A percentile compares a stretch with the other conserved stretches of the same genome.
phyloP scores from a whole-genome alignment of 306 rosid species.

The Datisca glomerata region DNA sequence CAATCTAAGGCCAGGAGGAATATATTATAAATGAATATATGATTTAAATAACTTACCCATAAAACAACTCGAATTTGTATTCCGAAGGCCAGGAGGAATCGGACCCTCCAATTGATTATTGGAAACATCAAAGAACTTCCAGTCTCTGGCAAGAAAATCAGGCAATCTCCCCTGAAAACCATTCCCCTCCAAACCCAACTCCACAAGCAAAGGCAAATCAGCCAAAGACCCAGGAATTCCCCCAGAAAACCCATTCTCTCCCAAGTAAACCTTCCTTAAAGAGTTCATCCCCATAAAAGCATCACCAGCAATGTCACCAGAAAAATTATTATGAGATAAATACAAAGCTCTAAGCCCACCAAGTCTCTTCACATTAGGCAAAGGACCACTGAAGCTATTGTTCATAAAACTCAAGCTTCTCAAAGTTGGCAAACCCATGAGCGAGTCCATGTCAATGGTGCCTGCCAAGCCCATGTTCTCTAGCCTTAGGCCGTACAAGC shows the following conservation, averaged over 20 bases:
- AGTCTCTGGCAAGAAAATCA: conserved; percentile 22
- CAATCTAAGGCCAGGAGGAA: too few relatives aligned
- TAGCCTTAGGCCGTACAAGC: conserved; percentile 24
- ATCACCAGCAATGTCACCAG: conserved; percentile 36
- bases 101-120: conserved; percentile 44
- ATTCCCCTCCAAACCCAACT: conserved; percentile 48
- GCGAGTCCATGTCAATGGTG: conserved; percentile 23
- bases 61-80: conserved; percentile 15
- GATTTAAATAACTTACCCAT: conserved; percentile 28
- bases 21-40: too few relatives aligned
- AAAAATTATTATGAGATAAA: conserved; percentile 39
- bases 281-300: conserved; percentile 43
- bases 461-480: conserved; percentile 60
- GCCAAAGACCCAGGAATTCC: conserved; percentile 48
- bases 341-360: conserved; percentile 28
- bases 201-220: conserved; percentile 36
- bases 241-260: conserved; percentile 38
- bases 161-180: conserved; percentile 50
- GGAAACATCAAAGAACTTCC: conserved; percentile 35
- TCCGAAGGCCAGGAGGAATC: conserved; percentile 32
- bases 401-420: conserved; percentile 39
- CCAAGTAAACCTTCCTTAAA: conserved; percentile 41
- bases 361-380: conserved; percentile 43
- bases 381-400: conserved; percentile 41
- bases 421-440: conserved; percentile 24